Base-by-base conservation (phyloP, 2,329 filamentous ascomycete genomes). In the Cladosporium cucumerinum region DNA sequence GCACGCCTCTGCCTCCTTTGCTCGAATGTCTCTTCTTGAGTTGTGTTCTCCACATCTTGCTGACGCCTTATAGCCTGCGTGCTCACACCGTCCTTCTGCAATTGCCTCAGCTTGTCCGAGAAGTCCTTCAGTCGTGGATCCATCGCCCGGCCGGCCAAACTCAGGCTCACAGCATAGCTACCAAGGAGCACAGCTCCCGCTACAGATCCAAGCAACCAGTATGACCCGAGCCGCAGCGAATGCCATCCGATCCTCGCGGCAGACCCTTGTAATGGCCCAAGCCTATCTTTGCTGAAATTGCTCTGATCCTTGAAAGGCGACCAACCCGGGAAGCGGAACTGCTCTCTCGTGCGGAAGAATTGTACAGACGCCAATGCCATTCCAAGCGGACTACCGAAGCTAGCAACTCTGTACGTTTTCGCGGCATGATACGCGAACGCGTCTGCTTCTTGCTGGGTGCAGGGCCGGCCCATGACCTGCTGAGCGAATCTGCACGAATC, bases 121-220 rank as follows among this genome's bases (percentile, higher is more conserved):
- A 81, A 77, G 23, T 78, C 75, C 54, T 75, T 77, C 57, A 82
- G 67, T 26, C 77, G 71, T 12, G 78, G 77, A 66, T 82, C 80
- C 25, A 73, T 72, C n/a, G 72, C 67, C 3, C 76, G 74, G 6
- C 73, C 73, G 5, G 73, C 72, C 23, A 76, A 72, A 34, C 73
- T 75, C 11, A 75, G 39, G 67, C 76, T 73, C 68, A 78, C 26
- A 66, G 74, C 68, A 72, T 74, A 69, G 71, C 63, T 72, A 3
- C 67, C 66, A 21, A 75, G 69, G 58, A 77, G 71, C 11, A 76
- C 62, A 11, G 72, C 71, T 4, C 78, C 77, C 8, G 78, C 63
- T 1, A 78, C 66, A 18, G 72, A 71, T 1, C 78, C 78, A 4
- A 75, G 63, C 7, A 70, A 39, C 25, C 63, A 63, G 61, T 75